Evolutionary conservation across 2,329 filamentous ascomycete species (phyloP), one percentile per base, ranked within the genome.

Genomic region (Lachnellula suecica): DNA sequence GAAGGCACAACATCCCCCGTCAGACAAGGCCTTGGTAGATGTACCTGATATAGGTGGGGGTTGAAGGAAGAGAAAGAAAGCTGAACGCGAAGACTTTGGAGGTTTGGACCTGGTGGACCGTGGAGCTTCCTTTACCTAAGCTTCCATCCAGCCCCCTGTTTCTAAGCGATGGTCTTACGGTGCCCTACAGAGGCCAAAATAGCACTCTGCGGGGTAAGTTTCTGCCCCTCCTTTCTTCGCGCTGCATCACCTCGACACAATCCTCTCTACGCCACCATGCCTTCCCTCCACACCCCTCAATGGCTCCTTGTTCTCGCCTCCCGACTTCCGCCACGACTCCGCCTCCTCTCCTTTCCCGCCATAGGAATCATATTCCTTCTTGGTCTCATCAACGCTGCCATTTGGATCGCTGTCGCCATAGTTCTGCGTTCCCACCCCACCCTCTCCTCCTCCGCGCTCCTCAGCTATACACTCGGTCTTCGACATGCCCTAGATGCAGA

Each of bases 401-500:
- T 83, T 41, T 86, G 83, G 83, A 72, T 74, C 47, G 73, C 71
- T 15, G 72, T 74, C 22, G 82, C 73, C 55, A 69, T 83, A 4
- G 72, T 82, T 19, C 72, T 84, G 17, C 74, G 72, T 58, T 77
- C 74, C 60, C 47, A 82, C 67, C 75, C 81, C 1, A 73, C 78
- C 0, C 79, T 97, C 57, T 83, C 92, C 45, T 88, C 88, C 2
- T 87, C 91, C 2, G 90, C 91, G 1, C 84, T 92, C 2, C 81
- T 97, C 1, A 86, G 92, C 23, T 97, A 95, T 70, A 90, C 90
- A 0, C 81, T 97, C 10, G 93, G 93, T 2, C 80, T 97, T 11
- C 87, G 93, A 38, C 93, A 97, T 75, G 93, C 93, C n/a, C 83
- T 97, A 41, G 94, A 97, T 66, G 94, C 93, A n/a, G 93, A 97